Conservation (phyloP, 108 stramenopile genomes). For the Phaeodactylum tricornutum region DNA sequence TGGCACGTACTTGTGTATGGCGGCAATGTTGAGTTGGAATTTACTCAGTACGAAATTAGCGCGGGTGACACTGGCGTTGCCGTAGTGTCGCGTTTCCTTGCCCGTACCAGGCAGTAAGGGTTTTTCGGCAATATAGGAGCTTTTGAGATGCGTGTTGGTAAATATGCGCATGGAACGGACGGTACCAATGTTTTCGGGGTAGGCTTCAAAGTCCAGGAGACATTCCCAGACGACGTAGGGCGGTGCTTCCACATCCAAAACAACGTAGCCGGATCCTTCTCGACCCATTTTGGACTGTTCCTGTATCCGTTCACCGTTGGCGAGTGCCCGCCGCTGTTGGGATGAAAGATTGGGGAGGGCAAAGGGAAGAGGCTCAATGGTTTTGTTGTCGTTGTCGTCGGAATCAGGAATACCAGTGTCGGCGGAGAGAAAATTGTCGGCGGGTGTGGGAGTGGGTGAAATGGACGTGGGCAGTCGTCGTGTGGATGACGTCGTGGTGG, state of each 20-base stretch:
- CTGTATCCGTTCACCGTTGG: conserved; percentile 60
- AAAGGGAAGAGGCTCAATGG: conserved; percentile 49
- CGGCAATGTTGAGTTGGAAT: conserved; percentile 80
- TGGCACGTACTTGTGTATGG: conserved; percentile 72
- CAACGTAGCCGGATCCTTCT: conserved; percentile 78
- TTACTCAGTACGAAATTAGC: conserved; percentile 70
- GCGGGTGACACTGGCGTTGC: conserved; percentile 65
- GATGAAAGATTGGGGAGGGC: conserved; percentile 41
- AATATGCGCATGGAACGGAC: conserved; percentile 72
- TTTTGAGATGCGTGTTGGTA: conserved; percentile 60
- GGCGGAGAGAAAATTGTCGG: neutral
- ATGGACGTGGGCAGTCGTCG: neutral
- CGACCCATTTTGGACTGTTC: conserved; percentile 78
- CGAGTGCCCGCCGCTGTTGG: conserved; percentile 34
- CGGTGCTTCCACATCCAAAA: conserved; percentile 71
- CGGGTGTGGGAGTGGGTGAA: neutral
- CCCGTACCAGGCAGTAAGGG: conserved; percentile 50
- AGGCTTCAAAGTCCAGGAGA: conserved; percentile 77
- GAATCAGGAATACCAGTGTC: neutral
- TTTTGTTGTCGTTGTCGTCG: neutral
- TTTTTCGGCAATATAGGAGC: conserved; percentile 55
- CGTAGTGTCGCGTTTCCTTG: conserved; percentile 56
- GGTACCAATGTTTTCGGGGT: conserved; percentile 73
- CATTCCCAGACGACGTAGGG: conserved; percentile 78
- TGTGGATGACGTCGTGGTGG: no score